These are phyloP conservation scores for Fusarium austroafricanum DNA, from an alignment of 2,329 filamentous ascomycete genomes.

Conservation along the genomic window DNA sequence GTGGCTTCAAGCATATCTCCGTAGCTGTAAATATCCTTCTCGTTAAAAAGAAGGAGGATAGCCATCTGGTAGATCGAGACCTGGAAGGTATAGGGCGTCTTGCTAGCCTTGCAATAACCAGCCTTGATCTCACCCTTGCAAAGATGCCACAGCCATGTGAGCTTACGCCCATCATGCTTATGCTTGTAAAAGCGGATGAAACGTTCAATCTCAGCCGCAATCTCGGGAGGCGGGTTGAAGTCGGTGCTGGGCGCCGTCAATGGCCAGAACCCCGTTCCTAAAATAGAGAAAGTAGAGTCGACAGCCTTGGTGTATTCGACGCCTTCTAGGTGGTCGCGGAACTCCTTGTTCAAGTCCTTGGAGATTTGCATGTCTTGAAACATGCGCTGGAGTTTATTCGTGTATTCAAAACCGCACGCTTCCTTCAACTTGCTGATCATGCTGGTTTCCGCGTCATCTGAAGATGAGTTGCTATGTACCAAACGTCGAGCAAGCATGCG, in stretches of 20 bases:
- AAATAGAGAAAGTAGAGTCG: conserved; percentile 90
- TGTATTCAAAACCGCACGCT: conserved; percentile 98
- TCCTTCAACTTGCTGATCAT: conserved; percentile 99
- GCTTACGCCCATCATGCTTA: conserved; percentile 95
- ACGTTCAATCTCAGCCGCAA: conserved; percentile 87
- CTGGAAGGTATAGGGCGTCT: conserved; percentile 95
- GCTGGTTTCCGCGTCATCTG: conserved; percentile 96
- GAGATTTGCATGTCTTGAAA: conserved; percentile 99
- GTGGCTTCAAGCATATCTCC: conserved; percentile 88
- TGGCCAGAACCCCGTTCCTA: conserved; percentile 98
- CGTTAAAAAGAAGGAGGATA: conserved; percentile 93
- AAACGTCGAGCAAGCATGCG: conserved; percentile 94
- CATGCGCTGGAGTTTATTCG: conserved; percentile 99
- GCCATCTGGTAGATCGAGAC: conserved; percentile 99
- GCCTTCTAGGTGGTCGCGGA: conserved; percentile 78
- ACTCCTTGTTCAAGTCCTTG: conserved; percentile 92
- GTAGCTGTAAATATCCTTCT: conserved; percentile 85
- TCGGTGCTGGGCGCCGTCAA: conserved; percentile 86
- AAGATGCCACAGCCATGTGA: conserved; percentile 98
- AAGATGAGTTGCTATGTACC: conserved; percentile 94
- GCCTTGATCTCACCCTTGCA: conserved; percentile 98
- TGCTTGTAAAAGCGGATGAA: conserved; percentile 93
- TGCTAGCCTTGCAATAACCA: conserved; percentile 88
- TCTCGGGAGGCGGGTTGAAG: conserved; percentile 87
- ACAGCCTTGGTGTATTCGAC: conserved; percentile 71